These are phyloP conservation scores for Fusarium pseudocircinatum DNA, from an alignment of 2,329 filamentous ascomycete species.

Conservation along the genomic window DNA sequence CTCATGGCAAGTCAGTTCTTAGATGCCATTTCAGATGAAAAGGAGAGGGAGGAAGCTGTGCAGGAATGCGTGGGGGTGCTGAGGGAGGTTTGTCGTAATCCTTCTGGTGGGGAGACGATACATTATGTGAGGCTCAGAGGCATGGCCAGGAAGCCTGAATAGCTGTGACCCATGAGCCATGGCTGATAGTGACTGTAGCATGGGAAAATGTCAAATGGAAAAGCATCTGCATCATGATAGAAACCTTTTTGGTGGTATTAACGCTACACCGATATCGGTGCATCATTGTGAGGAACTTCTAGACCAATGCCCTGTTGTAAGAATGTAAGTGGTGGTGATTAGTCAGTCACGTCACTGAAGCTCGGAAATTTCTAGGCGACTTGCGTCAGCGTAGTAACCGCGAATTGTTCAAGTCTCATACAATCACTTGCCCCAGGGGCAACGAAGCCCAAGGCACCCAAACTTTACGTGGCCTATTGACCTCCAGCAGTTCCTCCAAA, in stretches of 20 bases:
- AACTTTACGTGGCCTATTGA: constrained; percentile 36
- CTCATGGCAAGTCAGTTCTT: constrained; percentile 70
- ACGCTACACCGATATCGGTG: neutral
- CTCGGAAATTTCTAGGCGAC: constrained; percentile 39
- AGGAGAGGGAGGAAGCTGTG: constrained; percentile 62
- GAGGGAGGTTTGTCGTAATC: constrained; percentile 62
- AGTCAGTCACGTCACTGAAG: constrained; percentile 28
- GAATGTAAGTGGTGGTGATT: constrained; percentile 12
- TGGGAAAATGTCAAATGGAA: neutral
- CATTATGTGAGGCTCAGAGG: constrained; percentile 65
- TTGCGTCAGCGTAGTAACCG: constrained; percentile 24
- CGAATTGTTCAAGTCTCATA: neutral
- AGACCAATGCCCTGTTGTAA: neutral
- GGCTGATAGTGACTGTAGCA: neutral
- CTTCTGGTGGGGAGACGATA: constrained; percentile 65
- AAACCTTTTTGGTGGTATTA: neutral
- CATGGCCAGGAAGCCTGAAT: constrained; percentile 53
- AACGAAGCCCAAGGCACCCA: constrained; percentile 36
- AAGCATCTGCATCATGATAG: neutral
- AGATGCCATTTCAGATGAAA: constrained; percentile 58
- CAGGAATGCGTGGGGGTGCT: constrained; percentile 65
- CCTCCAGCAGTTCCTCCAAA: neutral
- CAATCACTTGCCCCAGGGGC: constrained; percentile 19
- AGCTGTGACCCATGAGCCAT: neutral
- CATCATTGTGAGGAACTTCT: neutral